Conservation (phyloP, 306 rosid genomes). For the Astragalus membranaceus region DNA sequence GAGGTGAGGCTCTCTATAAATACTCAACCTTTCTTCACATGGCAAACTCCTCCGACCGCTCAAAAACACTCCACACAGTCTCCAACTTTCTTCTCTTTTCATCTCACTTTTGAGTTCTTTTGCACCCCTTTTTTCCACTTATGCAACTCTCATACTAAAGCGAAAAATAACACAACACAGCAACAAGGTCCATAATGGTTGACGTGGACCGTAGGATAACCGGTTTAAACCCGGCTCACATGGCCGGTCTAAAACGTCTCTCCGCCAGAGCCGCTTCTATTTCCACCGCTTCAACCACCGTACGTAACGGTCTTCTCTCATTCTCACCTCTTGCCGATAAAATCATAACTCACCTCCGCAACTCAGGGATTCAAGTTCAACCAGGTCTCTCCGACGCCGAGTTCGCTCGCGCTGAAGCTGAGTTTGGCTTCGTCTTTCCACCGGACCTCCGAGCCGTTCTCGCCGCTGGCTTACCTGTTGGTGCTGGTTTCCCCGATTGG, state of each 20-base stretch:
- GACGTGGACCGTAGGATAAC: constrained; percentile 87
- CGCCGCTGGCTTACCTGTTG: constrained; percentile 67
- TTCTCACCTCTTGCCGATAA: constrained; percentile 60
- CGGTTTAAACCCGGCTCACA: constrained; percentile 83
- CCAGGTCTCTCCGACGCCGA: constrained; percentile 68
- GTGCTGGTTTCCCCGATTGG: constrained; percentile 83
- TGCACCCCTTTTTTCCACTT: not conserved
- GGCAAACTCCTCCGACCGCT: not conserved
- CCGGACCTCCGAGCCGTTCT: constrained; percentile 75
- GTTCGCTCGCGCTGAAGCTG: constrained; percentile 77
- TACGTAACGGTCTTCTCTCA: constrained; percentile 56
- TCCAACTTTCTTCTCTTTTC: not conserved
- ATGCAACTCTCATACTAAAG: not conserved
- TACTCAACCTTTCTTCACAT: not conserved
- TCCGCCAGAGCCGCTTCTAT: constrained; percentile 80
- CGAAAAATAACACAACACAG: not conserved
- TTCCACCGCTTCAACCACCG: constrained; percentile 40
- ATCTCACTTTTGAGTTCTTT: not conserved
- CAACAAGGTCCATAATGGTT: constrained; percentile 43
- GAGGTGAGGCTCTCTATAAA: too few relatives aligned
- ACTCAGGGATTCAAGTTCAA: constrained; percentile 54
- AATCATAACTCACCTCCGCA: constrained; percentile 50
- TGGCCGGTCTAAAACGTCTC: constrained; percentile 84
- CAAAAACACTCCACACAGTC: not conserved
- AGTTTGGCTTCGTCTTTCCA: constrained; percentile 72